Evolutionary conservation across 2,329 filamentous ascomycete genomes (phyloP), one percentile per base, ranked within the genome.

Genomic region (Chalara sp.): DNA sequence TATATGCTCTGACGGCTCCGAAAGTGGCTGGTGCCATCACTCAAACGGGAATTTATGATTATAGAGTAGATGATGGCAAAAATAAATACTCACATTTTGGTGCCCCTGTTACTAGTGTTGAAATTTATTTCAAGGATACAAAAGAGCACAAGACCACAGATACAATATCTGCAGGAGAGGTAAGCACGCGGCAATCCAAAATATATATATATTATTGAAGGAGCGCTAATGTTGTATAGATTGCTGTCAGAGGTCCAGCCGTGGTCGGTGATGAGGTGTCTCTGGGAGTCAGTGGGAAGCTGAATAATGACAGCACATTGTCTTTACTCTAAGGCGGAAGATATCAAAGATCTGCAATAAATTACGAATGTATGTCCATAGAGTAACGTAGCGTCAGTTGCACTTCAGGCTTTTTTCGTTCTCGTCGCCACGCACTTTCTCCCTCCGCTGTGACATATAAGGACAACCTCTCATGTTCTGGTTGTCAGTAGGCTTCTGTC

Each of bases 11-110:
- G 49, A 87, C 89, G 13, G 83, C 87, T 1, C 75, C 89, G 29
- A 80, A 81, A 54, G 87, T 97, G n/a, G 92, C 91, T 2, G 93
- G 93, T 37, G 86, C 91, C 1, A 80, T 95, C n/a, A 75, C 86
- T 1, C 92, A 97, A 70, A 95, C 88, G 6, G 84, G 88, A 54
- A 77, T 91, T 39, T 95, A 88, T 64, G 92, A 97, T 66, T 97
- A 97, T 67, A 76, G 92, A 58, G 75, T 77, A 55, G 71, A 68
- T 37, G 68, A 40, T 65, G 56, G 56, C 59, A 50, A 52, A 1
- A 69, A 68, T 8, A 65, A 65, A 53, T 71, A 67, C 49, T 73
- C 75, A 8, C 90, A 95, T 67, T 96, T 97, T 63, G 93, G 93
- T 3, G 76, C 86, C 7, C 91, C 92, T 2, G 65, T 93, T 40